A percentile compares a stretch with the other conserved stretches of the same genome.
Evolutionary conservation across 768 basidiomycete genomes (phyloP).

Genomic region (Lactifluus pinguis): DNA sequence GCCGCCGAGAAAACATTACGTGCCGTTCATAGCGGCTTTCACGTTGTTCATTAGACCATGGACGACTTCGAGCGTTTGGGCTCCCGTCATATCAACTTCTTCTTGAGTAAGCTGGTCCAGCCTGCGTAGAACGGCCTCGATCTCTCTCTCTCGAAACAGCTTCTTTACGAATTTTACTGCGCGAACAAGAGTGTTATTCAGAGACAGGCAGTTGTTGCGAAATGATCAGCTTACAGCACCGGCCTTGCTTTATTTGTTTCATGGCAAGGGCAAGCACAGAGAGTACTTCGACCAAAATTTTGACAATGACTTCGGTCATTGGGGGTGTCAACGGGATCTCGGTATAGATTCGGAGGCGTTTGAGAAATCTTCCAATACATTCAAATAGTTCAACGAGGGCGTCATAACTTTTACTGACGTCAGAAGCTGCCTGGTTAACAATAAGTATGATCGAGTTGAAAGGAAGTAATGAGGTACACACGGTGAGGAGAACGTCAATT

Average conservation of each 20-base stretch:
- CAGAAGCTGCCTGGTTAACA: neutral
- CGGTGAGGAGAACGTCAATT: neutral
- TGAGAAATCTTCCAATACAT: neutral
- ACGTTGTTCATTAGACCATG: neutral
- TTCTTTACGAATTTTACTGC: neutral
- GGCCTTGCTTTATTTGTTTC: neutral
- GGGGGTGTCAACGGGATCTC: neutral
- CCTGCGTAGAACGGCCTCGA: neutral
- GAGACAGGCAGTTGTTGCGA: neutral
- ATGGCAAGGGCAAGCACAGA: neutral
- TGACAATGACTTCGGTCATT: neutral
- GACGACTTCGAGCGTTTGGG: neutral
- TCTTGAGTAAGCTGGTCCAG: neutral
- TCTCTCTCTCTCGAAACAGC: neutral
- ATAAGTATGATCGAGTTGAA: neutral
- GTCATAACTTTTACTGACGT: neutral
- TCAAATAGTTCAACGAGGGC: neutral
- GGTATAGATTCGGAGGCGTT: neutral
- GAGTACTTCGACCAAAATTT: neutral
- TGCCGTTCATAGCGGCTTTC: neutral
- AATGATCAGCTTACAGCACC: neutral
- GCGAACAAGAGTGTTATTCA: neutral
- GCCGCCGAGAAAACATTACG: neutral
- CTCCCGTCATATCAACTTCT: neutral
- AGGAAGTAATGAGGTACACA: neutral